These are phyloP conservation scores for Penicillium daleae DNA, from an alignment of 495 filamentous ascomycete genomes.

Conservation along the genomic window DNA sequence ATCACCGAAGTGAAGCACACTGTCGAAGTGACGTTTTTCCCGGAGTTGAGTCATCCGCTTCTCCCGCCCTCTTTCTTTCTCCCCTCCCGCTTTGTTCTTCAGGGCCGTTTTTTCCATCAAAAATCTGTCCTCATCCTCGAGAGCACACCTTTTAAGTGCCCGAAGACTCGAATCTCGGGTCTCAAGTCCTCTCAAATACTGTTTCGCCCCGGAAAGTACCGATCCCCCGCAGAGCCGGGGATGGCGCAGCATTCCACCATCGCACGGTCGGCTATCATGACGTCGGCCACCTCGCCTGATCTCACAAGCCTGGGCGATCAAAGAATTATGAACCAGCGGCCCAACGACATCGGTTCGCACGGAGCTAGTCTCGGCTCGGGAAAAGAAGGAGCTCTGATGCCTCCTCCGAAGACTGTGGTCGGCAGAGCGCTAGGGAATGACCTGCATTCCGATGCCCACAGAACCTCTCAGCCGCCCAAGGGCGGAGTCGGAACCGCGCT, in stretches of 20 bases:
- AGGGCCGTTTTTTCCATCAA: constrained; percentile 7
- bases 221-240: constrained; percentile 21
- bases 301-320: constrained; percentile 25
- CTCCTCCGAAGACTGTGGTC: constrained; percentile 48
- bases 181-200: background rate
- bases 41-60: constrained; percentile 31
- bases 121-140: background rate
- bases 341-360: constrained; percentile 31
- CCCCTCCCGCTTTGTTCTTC: constrained; percentile 18
- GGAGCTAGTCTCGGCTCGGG: constrained; percentile 32
- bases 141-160: constrained; percentile 7
- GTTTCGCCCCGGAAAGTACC: background rate
- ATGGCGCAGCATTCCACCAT: constrained; percentile 56
- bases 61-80: constrained; percentile 18
- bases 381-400: constrained; percentile 43
- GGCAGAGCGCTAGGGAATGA: constrained; percentile 53
- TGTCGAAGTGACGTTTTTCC: constrained; percentile 24
- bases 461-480: constrained; percentile 48
- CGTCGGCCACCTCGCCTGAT: constrained; percentile 41
- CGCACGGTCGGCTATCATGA: constrained; percentile 66
- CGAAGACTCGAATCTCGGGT: background rate
- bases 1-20: constrained; percentile 9
- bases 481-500: constrained; percentile 60
- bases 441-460: constrained; percentile 52
- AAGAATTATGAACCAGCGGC: constrained; percentile 22